Evolutionary conservation across 176 grass and related monocot genomes (phyloP).

Genomic region (Ensete glaucum): DNA sequence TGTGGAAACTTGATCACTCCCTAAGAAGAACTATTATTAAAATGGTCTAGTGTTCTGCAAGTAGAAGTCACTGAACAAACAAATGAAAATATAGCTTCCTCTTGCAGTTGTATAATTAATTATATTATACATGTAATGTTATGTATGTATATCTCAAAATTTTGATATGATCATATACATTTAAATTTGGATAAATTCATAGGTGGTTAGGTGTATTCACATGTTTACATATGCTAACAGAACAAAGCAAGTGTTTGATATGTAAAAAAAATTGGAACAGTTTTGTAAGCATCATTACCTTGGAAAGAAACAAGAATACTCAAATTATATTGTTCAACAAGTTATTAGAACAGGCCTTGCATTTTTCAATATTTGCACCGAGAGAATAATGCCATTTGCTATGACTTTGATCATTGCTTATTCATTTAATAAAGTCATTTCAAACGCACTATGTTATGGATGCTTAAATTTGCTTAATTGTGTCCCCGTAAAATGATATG

Average conservation of each 20-base stretch:
- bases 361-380: too few relatives aligned
- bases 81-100: background rate
- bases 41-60: too few relatives aligned
- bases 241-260: background rate
- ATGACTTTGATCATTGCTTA: background rate
- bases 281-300: background rate
- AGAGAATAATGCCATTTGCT: too few relatives aligned
- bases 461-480: background rate
- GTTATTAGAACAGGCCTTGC: background rate
- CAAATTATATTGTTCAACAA: background rate
- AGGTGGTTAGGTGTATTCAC: background rate
- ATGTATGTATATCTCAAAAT: background rate
- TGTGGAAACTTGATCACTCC: too few relatives aligned
- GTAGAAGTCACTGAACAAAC: too few relatives aligned
- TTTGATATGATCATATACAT: background rate
- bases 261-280: background rate
- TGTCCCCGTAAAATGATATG: background rate
- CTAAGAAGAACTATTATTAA: too few relatives aligned
- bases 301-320: background rate
- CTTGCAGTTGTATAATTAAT: background rate
- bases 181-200: background rate
- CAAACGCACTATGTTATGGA: background rate
- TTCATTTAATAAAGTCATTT: background rate
- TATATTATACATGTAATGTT: background rate
- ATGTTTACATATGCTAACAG: background rate